Evolutionary conservation across 2,329 filamentous ascomycete genomes (phyloP), one percentile per base, ranked within the genome.

Genomic region (Colletotrichum chlorophyti): DNA sequence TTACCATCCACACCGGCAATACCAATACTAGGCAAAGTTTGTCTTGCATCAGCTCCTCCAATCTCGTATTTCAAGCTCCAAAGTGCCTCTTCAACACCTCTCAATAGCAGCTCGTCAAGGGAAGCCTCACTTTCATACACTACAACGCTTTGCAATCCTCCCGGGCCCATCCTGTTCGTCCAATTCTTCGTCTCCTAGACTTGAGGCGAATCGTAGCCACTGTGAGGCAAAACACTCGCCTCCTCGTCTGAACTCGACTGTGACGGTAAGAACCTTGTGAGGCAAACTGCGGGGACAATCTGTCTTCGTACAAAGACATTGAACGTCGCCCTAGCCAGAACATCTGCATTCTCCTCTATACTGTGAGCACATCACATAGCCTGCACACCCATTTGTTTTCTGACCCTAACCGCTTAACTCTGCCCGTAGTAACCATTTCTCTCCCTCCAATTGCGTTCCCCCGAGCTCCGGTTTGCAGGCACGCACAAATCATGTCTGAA

Each of bases 401-500:
- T 59, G 21, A 59, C 26, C 15, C 12, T 32, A n/a, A n/a, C n/a
- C n/a, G n/a, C n/a, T n/a, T n/a, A n/a, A n/a, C n/a, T n/a, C n/a
- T n/a, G n/a, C n/a, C n/a, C n/a, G n/a, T n/a, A n/a, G n/a, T n/a
- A n/a, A n/a, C n/a, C n/a, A n/a, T n/a, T n/a, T 38, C 23, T 46
- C 31, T 35, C 17, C 17, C 15, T 15, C 14, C 21, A 10, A n/a
- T n/a, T n/a, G 12, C 14, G 15, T 2, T n/a, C 19, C 8, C 27
- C 14, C 11, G n/a, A n/a, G n/a, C n/a, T n/a, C n/a, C n/a, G n/a
- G n/a, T n/a, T n/a, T n/a, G n/a, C n/a, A n/a, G n/a, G n/a, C n/a
- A n/a, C n/a, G n/a, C n/a, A n/a, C n/a, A n/a, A 40, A 61, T 14
- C 58, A 77, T 78, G 76, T 66, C 72, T 38, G 71, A 78, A 53